Conservation (phyloP, 2,329 filamentous ascomycete genomes). For the Ophiocordyceps sinensis region DNA sequence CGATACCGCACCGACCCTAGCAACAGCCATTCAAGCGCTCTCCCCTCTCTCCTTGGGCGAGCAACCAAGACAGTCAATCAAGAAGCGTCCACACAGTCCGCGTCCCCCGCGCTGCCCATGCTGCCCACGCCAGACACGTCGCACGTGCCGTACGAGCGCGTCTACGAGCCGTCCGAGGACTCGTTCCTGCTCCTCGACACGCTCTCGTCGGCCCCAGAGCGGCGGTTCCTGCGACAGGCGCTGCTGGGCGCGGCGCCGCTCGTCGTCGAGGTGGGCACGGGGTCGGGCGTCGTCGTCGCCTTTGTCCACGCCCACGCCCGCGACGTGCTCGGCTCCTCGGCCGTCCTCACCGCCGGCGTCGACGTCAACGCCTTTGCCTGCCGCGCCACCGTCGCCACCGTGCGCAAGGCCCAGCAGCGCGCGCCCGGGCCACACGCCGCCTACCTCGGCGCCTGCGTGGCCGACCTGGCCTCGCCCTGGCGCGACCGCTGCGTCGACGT, state of each 20-base stretch:
- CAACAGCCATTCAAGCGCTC: too few species aligned
- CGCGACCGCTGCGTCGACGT: slow-evolving; percentile 53
- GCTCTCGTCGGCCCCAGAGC: slow-evolving; percentile 58
- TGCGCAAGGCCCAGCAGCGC: slow-evolving; percentile 28
- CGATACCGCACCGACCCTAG: too few species aligned
- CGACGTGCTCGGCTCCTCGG: slow-evolving; percentile 55
- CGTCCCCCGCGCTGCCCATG: too few species aligned
- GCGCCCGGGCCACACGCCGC: slow-evolving; percentile 21
- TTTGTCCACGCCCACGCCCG: slow-evolving; percentile 68
- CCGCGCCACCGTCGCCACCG: slow-evolving; percentile 56
- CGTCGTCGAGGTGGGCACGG: slow-evolving; percentile 75
- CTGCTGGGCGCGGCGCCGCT: slow-evolving; percentile 44
- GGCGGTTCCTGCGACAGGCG: slow-evolving; percentile 47
- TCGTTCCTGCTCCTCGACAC: slow-evolving; percentile 91
- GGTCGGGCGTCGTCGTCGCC: slow-evolving; percentile 85
- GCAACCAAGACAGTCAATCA: not conserved
- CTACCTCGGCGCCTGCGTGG: slow-evolving; percentile 53
- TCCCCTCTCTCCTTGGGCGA: too few species aligned
- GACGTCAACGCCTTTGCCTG: slow-evolving; percentile 84
- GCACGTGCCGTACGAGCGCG: slow-evolving; percentile 73
- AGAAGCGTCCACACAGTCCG: not conserved
- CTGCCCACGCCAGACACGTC: slow-evolving; percentile 87
- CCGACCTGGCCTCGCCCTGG: slow-evolving; percentile 54
- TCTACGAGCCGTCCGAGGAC: slow-evolving; percentile 95
- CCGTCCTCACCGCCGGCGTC: slow-evolving; percentile 59